A percentile compares a stretch with the other conserved stretches of the same genome.
These are phyloP conservation scores for Chamaecrista fasciculata DNA, from an alignment of 306 rosid species.

Conservation along the genomic window DNA sequence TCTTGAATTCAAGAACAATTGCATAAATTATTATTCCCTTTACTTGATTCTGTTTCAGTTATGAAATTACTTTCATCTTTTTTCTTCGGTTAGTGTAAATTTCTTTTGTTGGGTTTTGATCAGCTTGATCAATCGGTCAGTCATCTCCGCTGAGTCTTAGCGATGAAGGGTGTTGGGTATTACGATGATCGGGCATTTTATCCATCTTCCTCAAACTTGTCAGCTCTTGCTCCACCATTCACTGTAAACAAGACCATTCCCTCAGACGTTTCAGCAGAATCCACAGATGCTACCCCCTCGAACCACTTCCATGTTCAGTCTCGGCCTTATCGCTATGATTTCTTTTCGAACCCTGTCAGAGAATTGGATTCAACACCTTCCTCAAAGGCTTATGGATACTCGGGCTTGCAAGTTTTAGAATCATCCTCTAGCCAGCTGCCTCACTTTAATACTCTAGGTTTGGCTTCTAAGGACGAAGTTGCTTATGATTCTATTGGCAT, in stretches of 20 bases:
- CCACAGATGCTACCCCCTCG: constrained; percentile 37
- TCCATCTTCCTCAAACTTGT: constrained; percentile 59
- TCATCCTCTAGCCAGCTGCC: constrained; percentile 41
- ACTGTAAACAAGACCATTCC: constrained; percentile 50
- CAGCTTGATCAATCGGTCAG: constrained; percentile 29
- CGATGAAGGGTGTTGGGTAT: constrained; percentile 58
- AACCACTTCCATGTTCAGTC: constrained; percentile 38
- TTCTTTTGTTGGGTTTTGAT: constrained; percentile 30
- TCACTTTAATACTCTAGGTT: constrained; percentile 34
- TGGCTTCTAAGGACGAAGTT: constrained; percentile 36
- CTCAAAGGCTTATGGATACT: constrained; percentile 30
- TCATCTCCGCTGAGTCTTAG: constrained; percentile 22
- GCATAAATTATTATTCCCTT: background rate
- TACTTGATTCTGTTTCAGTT: background rate
- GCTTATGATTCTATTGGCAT: constrained; percentile 31
- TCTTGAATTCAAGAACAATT: background rate
- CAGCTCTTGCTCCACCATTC: constrained; percentile 80
- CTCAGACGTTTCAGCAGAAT: constrained; percentile 38
- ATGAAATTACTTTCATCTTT: background rate
- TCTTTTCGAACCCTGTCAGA: constrained; percentile 34
- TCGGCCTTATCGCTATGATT: constrained; percentile 37
- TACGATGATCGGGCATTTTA: constrained; percentile 48
- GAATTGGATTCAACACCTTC: constrained; percentile 41
- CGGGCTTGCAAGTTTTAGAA: constrained; percentile 26
- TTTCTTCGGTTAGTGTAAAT: background rate